Evolutionary conservation across 2,329 filamentous ascomycete genomes (phyloP).

Genomic region (Calonectria naviculata): DNA sequence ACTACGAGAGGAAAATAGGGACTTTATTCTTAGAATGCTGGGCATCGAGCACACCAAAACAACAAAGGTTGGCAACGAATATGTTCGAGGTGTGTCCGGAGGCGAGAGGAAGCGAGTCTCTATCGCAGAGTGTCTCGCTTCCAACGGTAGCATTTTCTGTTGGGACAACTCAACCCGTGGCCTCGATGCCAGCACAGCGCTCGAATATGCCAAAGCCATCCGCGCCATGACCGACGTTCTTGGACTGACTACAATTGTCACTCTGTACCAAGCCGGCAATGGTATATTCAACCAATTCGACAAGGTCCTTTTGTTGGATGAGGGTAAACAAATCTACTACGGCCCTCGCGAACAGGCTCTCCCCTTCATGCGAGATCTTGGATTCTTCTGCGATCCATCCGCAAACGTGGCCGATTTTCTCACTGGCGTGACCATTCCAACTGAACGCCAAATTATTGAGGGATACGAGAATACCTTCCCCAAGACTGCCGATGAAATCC

Average conservation of each 20-base stretch:
- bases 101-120: slow-evolving; percentile 77
- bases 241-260: slow-evolving; percentile 70
- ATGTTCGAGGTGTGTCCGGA: slow-evolving; percentile 73
- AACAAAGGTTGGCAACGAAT: slow-evolving; percentile 76
- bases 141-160: slow-evolving; percentile 67
- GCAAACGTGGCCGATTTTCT: slow-evolving; percentile 75
- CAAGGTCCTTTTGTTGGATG: slow-evolving; percentile 75
- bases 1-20: slow-evolving; percentile 56
- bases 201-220: slow-evolving; percentile 69
- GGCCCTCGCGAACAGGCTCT: slow-evolving; percentile 67
- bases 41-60: slow-evolving; percentile 68
- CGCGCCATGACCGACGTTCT: slow-evolving; percentile 72
- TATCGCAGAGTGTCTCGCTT: slow-evolving; percentile 72
- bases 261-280: slow-evolving; percentile 76
- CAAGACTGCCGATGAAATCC: slow-evolving; percentile 55
- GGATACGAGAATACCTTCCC: slow-evolving; percentile 55
- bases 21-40: slow-evolving; percentile 65
- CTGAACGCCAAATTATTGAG: slow-evolving; percentile 70
- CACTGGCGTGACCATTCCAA: slow-evolving; percentile 73
- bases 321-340: slow-evolving; percentile 74
- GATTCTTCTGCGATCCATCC: slow-evolving; percentile 69
- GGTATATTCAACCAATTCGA: slow-evolving; percentile 77
- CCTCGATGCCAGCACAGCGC: slow-evolving; percentile 73
- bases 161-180: slow-evolving; percentile 77
- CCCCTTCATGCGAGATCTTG: slow-evolving; percentile 72